phyloP scores from a whole-genome alignment of 2,329 filamentous ascomycete species.

The Aspergillus tubingensis region DNA sequence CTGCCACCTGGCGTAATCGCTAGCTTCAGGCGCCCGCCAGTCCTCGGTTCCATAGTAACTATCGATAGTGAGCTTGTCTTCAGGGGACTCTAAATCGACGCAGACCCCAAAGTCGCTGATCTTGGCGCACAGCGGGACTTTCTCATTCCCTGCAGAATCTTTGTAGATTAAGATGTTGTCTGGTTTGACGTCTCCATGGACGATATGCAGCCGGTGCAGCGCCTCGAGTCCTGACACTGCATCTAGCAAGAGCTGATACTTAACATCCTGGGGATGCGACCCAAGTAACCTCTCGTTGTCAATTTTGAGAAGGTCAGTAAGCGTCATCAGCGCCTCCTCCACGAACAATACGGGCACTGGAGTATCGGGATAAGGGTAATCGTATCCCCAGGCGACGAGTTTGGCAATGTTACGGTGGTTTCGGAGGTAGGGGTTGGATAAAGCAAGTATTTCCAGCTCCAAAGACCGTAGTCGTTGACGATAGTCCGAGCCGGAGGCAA shows the following conservation, averaged over 20 bases:
- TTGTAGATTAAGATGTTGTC: constrained; percentile 33
- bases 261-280: constrained; percentile 12
- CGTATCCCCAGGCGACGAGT: constrained; percentile 31
- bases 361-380: constrained; percentile 30
- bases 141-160: constrained; percentile 15
- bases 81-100: constrained; percentile 27
- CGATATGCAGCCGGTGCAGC: constrained; percentile 27
- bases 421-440: constrained; percentile 30
- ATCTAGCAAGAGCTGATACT: constrained; percentile 29
- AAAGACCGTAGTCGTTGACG: constrained; percentile 27
- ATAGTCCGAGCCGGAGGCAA: constrained; percentile 27
- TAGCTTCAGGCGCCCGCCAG: constrained; percentile 28
- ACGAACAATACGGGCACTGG: constrained; percentile 31
- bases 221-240: constrained; percentile 26
- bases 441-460: constrained; percentile 28
- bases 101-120: constrained; percentile 35
- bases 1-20: constrained; percentile 10
- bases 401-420: constrained; percentile 30
- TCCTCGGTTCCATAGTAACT: constrained; percentile 30
- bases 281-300: constrained; percentile 14
- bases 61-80: constrained; percentile 20
- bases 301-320: constrained; percentile 25
- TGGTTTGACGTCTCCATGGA: constrained; percentile 34
- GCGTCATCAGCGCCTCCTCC: constrained; percentile 28
- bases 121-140: constrained; percentile 29